A percentile compares a stretch with the other conserved stretches of the same genome.
These are phyloP conservation scores for Eremochloa ophiuroides DNA, from an alignment of 176 grass and related monocot species.

Conservation along the genomic window DNA sequence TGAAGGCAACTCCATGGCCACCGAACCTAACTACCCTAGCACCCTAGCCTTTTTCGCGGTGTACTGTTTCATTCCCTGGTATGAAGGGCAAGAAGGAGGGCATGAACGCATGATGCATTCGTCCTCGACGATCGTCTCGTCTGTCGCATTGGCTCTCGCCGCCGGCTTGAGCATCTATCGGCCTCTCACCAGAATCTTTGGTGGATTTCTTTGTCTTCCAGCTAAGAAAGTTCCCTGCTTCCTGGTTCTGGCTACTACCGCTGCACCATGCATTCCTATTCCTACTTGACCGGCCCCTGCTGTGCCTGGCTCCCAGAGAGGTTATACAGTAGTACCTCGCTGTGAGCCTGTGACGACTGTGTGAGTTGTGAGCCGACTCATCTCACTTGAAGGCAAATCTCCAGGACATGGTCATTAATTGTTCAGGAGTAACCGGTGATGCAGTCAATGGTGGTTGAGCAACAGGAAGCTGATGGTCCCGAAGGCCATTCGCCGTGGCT, in stretches of 20 bases:
- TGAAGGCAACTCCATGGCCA: constrained; percentile 41
- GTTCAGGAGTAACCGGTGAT: no score
- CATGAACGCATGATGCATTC: background rate
- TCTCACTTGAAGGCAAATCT: no score
- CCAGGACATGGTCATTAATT: no score
- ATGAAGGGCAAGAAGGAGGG: no score
- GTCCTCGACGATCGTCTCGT: background rate
- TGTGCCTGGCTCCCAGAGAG: constrained; percentile 3
- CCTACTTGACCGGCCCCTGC: constrained; percentile 2
- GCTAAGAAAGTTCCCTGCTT: constrained; percentile 28
- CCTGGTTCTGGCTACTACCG: background rate
- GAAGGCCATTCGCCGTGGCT: no score
- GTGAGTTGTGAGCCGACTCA: no score
- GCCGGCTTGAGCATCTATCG: background rate
- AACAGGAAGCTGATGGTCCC: no score
- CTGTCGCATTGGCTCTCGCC: background rate
- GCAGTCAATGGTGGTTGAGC: no score
- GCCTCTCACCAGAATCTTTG: constrained; percentile 28
- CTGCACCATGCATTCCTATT: background rate
- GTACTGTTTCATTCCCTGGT: no score
- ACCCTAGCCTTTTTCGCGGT: background rate
- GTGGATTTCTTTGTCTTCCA: constrained; percentile 34
- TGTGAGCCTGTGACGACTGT: no score
- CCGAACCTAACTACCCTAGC: background rate
- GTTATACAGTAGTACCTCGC: no score